These are phyloP conservation scores for Hemileccinum impolitum DNA, from an alignment of 768 basidiomycete species.

Conservation along the genomic window DNA sequence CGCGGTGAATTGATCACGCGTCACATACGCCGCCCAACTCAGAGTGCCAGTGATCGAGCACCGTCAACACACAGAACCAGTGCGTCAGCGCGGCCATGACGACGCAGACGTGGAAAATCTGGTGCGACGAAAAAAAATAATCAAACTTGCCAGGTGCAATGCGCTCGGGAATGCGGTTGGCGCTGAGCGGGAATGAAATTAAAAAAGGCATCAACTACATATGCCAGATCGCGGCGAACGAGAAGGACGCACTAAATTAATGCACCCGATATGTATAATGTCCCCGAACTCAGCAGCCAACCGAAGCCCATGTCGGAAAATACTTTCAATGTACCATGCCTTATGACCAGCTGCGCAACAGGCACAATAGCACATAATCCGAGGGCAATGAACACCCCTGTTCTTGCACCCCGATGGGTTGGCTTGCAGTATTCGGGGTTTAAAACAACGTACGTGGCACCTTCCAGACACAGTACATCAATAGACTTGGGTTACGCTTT, in stretches of 20 bases:
- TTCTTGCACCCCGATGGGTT: conserved; percentile 71
- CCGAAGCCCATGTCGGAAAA: conserved; percentile 63
- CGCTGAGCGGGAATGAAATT: conserved; percentile 52
- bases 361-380: conserved; percentile 72
- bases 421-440: conserved; percentile 76
- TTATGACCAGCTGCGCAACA: conserved; percentile 56
- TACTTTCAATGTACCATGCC: conserved; percentile 55
- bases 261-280: conserved; percentile 75
- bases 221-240: conserved; percentile 25
- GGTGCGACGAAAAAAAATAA: conserved; percentile 76
- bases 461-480: conserved; percentile 32
- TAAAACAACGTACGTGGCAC: conserved; percentile 71
- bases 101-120: conserved; percentile 86
- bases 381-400: conserved; percentile 72
- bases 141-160: conserved; percentile 77
- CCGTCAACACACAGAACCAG: conserved; percentile 53
- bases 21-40: conserved; percentile 17
- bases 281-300: conserved; percentile 69
- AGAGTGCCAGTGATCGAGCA: conserved; percentile 58
- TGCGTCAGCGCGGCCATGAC: conserved; percentile 68
- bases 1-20: conserved; percentile 24
- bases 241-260: conserved; percentile 68
- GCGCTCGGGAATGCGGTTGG: conserved; percentile 78
- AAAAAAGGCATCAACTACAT: conserved; percentile 22
- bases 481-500: not conserved